These are phyloP conservation scores for Paramecium octaurelia DNA, from an alignment of 73 alveolate genomes.

Conservation along the genomic window DNA sequence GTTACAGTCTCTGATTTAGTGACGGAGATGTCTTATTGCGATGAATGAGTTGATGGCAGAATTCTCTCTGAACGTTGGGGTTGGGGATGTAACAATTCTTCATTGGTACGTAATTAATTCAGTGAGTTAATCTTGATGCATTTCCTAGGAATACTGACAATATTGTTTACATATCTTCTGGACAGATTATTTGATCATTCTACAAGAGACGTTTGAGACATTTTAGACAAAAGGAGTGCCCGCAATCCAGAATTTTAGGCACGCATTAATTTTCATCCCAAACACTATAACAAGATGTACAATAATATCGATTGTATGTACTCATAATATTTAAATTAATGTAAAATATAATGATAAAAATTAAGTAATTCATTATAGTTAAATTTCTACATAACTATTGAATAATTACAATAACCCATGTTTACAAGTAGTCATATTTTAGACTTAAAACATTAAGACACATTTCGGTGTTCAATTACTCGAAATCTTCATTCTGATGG, in stretches of 20 bases:
- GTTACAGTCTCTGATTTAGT: neutral
- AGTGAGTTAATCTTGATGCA: neutral
- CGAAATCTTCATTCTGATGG: no score
- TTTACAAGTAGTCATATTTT: neutral
- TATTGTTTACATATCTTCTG: slow-evolving; percentile 24
- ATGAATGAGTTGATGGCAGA: neutral
- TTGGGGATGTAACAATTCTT: neutral
- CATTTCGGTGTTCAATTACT: no score
- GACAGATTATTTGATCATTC: slow-evolving; percentile 1
- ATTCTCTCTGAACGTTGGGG: neutral
- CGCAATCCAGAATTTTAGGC: neutral
- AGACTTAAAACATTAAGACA: neutral
- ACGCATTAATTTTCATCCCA: slow-evolving; percentile 21
- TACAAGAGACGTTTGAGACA: neutral
- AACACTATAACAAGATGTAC: slow-evolving; percentile 15
- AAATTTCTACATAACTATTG: neutral
- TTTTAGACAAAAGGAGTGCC: slow-evolving; percentile 11
- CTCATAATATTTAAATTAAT: neutral
- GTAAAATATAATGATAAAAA: neutral
- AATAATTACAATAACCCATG: neutral
- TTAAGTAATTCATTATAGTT: neutral
- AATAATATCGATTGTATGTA: slow-evolving; percentile 25
- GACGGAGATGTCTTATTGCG: neutral
- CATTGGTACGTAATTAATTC: neutral
- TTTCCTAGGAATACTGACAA: neutral